Evolutionary conservation across 2,329 filamentous ascomycete genomes (phyloP).

Genomic region (Pestalotiopsis fici): DNA sequence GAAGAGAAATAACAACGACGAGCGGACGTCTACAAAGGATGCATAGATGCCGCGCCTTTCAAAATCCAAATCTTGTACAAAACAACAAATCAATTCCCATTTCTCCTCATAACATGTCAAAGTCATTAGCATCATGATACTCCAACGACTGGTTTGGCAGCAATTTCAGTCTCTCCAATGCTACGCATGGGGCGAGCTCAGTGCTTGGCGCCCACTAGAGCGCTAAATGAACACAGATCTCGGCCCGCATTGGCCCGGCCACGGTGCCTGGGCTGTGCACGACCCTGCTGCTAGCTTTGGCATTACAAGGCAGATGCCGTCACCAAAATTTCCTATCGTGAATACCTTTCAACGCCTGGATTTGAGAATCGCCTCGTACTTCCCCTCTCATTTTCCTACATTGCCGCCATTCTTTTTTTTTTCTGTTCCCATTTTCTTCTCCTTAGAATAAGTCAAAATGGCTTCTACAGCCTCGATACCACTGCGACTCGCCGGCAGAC

Average conservation of each 20-base stretch:
- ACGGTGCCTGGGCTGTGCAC: not conserved
- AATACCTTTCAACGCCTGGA: not conserved
- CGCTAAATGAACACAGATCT: not conserved
- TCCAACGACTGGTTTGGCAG: too few relatives aligned
- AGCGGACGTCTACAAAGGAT: conserved; percentile 78
- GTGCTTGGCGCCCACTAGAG: not conserved
- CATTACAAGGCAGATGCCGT: not conserved
- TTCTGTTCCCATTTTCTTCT: not conserved
- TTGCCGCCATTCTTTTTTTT: not conserved
- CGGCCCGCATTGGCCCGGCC: conserved; percentile 5
- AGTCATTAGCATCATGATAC: not conserved
- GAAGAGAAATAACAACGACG: conserved; percentile 86
- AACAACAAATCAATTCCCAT: not conserved
- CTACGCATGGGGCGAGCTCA: not conserved
- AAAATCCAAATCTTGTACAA: not conserved
- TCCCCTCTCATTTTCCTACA: not conserved
- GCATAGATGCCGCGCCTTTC: conserved; percentile 31
- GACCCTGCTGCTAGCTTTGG: not conserved
- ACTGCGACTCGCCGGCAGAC: not conserved
- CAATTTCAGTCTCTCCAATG: not conserved
- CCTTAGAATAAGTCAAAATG: too few relatives aligned
- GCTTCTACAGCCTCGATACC: conserved; percentile 9
- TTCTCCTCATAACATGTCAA: not conserved
- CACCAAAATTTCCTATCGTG: conserved; percentile 2
- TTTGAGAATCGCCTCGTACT: not conserved